Evolutionary conservation across 176 grass and related monocot genomes (phyloP).

Genomic region (Echinochloa phyllopogon): DNA sequence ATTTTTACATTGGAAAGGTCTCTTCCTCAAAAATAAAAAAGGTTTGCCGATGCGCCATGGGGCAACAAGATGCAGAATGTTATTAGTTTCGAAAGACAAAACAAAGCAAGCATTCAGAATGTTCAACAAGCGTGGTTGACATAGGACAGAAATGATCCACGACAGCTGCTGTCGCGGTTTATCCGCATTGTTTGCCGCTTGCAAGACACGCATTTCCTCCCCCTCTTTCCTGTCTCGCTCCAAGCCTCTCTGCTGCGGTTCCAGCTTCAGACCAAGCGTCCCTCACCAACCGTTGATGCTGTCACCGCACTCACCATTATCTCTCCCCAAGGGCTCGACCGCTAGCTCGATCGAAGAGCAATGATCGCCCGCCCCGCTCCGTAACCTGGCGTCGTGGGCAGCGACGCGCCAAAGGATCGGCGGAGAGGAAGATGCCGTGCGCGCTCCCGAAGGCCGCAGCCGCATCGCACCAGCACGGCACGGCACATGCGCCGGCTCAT

Average conservation of each 20-base stretch:
- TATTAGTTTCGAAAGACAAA: neutral
- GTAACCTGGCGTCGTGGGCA: neutral
- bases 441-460: neutral
- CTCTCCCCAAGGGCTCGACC: neutral
- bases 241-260: neutral
- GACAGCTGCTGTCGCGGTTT: neutral
- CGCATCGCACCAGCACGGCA: neutral
- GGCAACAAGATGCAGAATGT: neutral
- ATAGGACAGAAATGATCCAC: neutral
- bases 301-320: conserved; percentile 4
- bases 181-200: neutral
- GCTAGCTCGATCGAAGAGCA: neutral
- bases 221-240: neutral
- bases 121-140: neutral
- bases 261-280: neutral
- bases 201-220: neutral
- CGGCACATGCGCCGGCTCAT: conserved; percentile 6
- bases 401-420: neutral
- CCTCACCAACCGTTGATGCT: neutral
- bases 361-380: neutral
- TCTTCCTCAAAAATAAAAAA: neutral
- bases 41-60: neutral
- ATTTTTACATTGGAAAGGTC: neutral
- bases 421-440: neutral
- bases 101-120: neutral